Evolutionary conservation across 371 early-diverging fungal species (phyloP).

Genomic region (Encephalitozoon intestinalis): DNA sequence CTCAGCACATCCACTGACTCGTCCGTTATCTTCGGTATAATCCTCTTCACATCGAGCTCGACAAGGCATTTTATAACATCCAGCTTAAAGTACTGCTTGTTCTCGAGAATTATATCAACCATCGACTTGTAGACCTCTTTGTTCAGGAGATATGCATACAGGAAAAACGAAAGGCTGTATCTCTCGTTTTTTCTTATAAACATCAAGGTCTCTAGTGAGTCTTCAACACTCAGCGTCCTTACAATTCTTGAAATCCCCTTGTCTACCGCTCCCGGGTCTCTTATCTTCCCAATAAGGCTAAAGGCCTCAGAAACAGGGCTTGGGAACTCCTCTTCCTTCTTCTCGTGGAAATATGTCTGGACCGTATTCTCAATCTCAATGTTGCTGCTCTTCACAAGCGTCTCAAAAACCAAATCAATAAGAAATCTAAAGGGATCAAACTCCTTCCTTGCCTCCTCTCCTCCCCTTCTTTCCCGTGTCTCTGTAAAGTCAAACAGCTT

Average conservation of each 20-base stretch:
- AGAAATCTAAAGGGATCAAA: slow-evolving; percentile 3
- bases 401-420: slow-evolving; percentile 10
- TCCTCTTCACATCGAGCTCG: background rate
- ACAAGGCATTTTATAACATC: background rate
- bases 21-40: background rate
- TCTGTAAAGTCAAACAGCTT: slow-evolving; percentile 14
- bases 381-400: slow-evolving; percentile 8
- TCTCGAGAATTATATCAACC: slow-evolving; percentile 7
- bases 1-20: slow-evolving; percentile 11
- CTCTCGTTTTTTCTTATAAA: background rate
- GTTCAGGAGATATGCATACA: slow-evolving; percentile 12
- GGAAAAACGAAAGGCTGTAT: background rate
- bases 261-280: background rate
- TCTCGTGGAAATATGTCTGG: slow-evolving; percentile 15
- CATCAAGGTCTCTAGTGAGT: background rate
- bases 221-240: background rate
- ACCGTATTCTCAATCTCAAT: slow-evolving; percentile 15
- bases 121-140: background rate
- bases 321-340: background rate
- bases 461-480: background rate
- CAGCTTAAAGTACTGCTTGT: background rate
- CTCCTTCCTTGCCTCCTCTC: background rate
- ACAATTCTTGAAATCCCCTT: background rate
- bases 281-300: background rate
- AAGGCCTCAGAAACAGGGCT: background rate